phyloP scores from a whole-genome alignment of 2,329 filamentous ascomycete species.

The Cladosporium sp. region DNA sequence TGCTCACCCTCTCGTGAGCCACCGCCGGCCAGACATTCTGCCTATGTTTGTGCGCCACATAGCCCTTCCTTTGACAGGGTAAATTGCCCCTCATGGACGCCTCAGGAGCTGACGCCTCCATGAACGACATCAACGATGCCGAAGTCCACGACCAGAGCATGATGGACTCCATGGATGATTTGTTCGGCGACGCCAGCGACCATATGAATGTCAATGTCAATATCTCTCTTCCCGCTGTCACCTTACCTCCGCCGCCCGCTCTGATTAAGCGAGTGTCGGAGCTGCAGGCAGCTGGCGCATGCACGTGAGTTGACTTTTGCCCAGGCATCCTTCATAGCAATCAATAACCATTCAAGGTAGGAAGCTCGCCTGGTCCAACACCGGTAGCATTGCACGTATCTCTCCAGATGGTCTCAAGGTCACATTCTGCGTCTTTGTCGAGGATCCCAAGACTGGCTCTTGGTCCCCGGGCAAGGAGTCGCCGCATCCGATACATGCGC shows the following conservation, averaged over 20 bases:
- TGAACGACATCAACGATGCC: slow-evolving; percentile 20
- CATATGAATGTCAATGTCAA: slow-evolving; percentile 54
- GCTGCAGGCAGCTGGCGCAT: slow-evolving; percentile 69
- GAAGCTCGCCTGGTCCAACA: slow-evolving; percentile 80
- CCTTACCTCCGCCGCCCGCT: slow-evolving; percentile 49
- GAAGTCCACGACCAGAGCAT: slow-evolving; percentile 37
- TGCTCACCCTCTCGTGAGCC: background rate
- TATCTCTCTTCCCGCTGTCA: slow-evolving; percentile 45
- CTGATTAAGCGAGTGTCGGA: slow-evolving; percentile 73
- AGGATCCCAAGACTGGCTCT: slow-evolving; percentile 62
- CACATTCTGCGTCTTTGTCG: slow-evolving; percentile 68
- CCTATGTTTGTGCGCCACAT: background rate
- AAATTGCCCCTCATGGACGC: slow-evolving; percentile 5
- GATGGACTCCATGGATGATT: slow-evolving; percentile 63
- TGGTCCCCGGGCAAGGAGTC: slow-evolving; percentile 77
- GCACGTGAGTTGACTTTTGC: slow-evolving; percentile 60
- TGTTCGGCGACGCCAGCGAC: slow-evolving; percentile 65
- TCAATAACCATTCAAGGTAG: slow-evolving; percentile 41
- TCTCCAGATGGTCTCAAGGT: slow-evolving; percentile 66
- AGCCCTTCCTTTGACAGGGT: background rate
- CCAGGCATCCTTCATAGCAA: slow-evolving; percentile 1
- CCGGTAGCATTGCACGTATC: slow-evolving; percentile 80
- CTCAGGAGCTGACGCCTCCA: slow-evolving; percentile 7
- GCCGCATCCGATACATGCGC: slow-evolving; percentile 57
- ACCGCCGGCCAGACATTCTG: background rate